These are phyloP conservation scores for Ophiocordyceps camponoti-rufipedis DNA, from an alignment of 2,329 filamentous ascomycete species.

Conservation along the genomic window DNA sequence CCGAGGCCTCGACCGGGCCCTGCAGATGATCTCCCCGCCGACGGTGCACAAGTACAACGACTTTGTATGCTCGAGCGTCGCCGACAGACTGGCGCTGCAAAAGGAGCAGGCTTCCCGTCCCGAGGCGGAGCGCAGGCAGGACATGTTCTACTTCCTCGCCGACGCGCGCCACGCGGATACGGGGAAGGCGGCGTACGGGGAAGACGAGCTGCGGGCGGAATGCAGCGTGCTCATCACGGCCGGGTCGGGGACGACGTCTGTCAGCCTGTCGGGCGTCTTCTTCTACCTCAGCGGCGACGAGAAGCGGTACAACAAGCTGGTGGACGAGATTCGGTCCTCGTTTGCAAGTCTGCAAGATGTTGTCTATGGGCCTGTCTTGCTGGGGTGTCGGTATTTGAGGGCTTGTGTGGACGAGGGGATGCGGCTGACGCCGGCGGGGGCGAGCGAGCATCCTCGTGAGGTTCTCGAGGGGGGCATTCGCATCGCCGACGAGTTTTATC, in stretches of 20 bases:
- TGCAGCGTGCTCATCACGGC: neutral
- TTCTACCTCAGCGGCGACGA: neutral
- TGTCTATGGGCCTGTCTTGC: neutral
- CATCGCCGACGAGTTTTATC: neutral
- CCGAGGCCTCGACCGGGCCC: neutral
- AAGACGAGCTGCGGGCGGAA: neutral
- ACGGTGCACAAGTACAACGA: neutral
- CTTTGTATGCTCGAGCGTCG: neutral
- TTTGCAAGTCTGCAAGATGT: neutral
- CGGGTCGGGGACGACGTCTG: neutral
- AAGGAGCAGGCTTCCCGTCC: neutral
- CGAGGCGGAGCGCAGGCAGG: slow-evolving; percentile 1
- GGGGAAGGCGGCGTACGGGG: neutral
- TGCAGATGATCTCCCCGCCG: neutral
- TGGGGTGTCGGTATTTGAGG: neutral
- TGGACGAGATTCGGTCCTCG: neutral
- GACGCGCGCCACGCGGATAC: slow-evolving; percentile 1
- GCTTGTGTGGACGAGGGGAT: neutral
- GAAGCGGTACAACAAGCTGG: neutral
- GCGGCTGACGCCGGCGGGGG: neutral
- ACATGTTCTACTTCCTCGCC: slow-evolving; percentile 1
- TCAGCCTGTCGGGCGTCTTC: neutral
- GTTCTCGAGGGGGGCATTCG: neutral
- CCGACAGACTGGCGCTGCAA: neutral
- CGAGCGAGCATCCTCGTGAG: neutral